phyloP scores from a whole-genome alignment of 78 protist genomes.

The Acrasis kona region DNA sequence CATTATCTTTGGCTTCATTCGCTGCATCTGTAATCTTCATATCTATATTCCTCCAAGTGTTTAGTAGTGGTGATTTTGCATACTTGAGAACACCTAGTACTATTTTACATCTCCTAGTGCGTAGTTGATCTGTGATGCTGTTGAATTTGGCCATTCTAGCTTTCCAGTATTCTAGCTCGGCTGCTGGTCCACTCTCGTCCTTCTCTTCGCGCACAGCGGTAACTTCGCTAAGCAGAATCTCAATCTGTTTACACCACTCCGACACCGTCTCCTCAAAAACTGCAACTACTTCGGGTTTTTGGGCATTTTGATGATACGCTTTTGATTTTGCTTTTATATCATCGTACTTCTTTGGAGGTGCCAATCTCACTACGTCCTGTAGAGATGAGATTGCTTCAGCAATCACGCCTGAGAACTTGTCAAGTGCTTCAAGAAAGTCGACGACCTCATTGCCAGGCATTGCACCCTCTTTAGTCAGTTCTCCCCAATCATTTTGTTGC shows the following conservation, averaged over 20 bases:
- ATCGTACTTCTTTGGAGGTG: no score
- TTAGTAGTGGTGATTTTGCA: conserved; percentile 5
- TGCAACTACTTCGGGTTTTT: conserved; percentile 12
- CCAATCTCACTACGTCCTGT: no score
- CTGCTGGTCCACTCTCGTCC: conserved; percentile 38
- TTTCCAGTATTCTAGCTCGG: conserved; percentile 46
- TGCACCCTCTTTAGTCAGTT: no score
- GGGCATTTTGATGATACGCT: neutral
- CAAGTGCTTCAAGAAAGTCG: no score
- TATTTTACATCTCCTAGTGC: neutral
- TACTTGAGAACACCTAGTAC: conserved; percentile 23
- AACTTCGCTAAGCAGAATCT: neutral
- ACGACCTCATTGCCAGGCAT: no score
- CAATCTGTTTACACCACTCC: neutral
- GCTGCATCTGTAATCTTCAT: conserved; percentile 13
- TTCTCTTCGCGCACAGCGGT: neutral
- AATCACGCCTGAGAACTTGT: no score
- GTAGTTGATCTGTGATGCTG: conserved; percentile 18
- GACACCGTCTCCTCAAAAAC: conserved; percentile 9
- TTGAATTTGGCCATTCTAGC: conserved; percentile 9
- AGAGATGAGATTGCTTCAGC: no score
- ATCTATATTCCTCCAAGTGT: conserved; percentile 26
- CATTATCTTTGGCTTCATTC: conserved; percentile 66
- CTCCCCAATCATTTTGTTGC: no score
- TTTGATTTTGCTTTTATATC: no score